Conservation (phyloP, 352 stramenopile species). For the Plasmopara halstedii region DNA sequence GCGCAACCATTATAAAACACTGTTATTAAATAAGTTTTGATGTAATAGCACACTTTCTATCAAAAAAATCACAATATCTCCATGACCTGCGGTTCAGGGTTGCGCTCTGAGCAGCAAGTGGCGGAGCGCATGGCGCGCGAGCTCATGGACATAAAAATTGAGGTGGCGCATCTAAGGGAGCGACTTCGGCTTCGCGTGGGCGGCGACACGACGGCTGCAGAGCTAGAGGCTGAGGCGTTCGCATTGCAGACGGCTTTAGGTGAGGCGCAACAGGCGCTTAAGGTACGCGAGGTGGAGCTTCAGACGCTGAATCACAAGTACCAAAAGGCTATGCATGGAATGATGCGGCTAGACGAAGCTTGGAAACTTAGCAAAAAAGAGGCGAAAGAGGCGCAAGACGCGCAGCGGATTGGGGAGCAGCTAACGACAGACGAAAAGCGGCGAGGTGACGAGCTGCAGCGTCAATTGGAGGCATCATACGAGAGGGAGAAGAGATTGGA, state of each 20-base stretch:
- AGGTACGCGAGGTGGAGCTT: slow-evolving; percentile 31
- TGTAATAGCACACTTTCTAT: no score
- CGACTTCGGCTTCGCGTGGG: slow-evolving; percentile 63
- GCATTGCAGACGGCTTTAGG: slow-evolving; percentile 47
- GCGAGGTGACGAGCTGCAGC: slow-evolving; percentile 16
- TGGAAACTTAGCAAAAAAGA: slow-evolving; percentile 53
- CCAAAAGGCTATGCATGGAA: slow-evolving; percentile 55
- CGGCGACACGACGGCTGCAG: slow-evolving; percentile 58
- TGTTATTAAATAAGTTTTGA: background rate
- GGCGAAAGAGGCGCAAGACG: slow-evolving; percentile 11
- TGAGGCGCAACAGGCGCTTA: slow-evolving; percentile 45
- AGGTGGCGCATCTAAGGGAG: slow-evolving; percentile 67
- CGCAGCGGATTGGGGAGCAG: slow-evolving; percentile 15
- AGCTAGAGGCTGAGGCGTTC: slow-evolving; percentile 75
- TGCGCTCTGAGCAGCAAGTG: slow-evolving; percentile 43
- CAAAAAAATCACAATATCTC: no score
- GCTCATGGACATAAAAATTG: slow-evolving; percentile 82
- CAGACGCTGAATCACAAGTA: slow-evolving; percentile 50
- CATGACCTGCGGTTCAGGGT: slow-evolving; percentile 8
- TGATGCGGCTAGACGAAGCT: slow-evolving; percentile 63
- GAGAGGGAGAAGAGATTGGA: slow-evolving; percentile 9
- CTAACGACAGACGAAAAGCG: slow-evolving; percentile 3
- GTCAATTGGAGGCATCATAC: slow-evolving; percentile 8
- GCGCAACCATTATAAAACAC: no score
- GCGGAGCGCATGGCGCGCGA: slow-evolving; percentile 53